Percentiles rank a stretch among this genome's conserved stretches.
Evolutionary conservation across 306 rosid species (phyloP).

Genomic region (Cercis canadensis): DNA sequence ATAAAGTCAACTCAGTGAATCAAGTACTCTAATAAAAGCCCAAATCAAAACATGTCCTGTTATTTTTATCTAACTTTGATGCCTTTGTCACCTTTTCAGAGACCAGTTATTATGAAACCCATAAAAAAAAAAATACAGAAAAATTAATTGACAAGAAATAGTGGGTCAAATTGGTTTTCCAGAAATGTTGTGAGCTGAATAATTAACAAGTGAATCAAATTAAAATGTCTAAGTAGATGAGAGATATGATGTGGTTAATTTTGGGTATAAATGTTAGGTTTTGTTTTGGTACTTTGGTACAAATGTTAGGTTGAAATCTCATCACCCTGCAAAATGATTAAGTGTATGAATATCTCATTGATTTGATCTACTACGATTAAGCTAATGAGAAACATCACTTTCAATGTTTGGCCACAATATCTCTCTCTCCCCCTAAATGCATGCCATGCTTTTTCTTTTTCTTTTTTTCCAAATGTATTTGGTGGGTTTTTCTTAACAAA

Average conservation of each 20-base stretch:
- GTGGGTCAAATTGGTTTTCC: too few relatives aligned
- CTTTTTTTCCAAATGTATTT: too few relatives aligned
- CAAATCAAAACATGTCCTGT: neutral
- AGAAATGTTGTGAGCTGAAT: too few relatives aligned
- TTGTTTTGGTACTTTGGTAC: too few relatives aligned
- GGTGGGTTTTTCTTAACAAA: too few relatives aligned
- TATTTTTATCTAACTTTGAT: conserved; percentile 13
- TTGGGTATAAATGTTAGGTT: neutral
- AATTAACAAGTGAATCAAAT: neutral
- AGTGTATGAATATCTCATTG: conserved; percentile 11
- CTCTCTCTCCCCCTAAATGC: neutral
- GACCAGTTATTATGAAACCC: too few relatives aligned
- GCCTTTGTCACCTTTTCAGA: conserved; percentile 4
- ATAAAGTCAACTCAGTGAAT: conserved; percentile 37
- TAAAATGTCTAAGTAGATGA: neutral
- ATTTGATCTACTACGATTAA: neutral
- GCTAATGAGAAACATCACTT: neutral
- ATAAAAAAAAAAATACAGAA: too few relatives aligned
- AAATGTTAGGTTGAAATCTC: neutral
- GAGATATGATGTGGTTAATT: neutral
- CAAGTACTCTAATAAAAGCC: conserved; percentile 4
- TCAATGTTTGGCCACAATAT: conserved; percentile 1
- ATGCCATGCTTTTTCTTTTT: neutral
- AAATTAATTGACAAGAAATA: too few relatives aligned
- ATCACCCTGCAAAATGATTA: neutral